Base-by-base conservation (phyloP, 2,329 filamentous ascomycete genomes). In the Arthroderma sp. region DNA sequence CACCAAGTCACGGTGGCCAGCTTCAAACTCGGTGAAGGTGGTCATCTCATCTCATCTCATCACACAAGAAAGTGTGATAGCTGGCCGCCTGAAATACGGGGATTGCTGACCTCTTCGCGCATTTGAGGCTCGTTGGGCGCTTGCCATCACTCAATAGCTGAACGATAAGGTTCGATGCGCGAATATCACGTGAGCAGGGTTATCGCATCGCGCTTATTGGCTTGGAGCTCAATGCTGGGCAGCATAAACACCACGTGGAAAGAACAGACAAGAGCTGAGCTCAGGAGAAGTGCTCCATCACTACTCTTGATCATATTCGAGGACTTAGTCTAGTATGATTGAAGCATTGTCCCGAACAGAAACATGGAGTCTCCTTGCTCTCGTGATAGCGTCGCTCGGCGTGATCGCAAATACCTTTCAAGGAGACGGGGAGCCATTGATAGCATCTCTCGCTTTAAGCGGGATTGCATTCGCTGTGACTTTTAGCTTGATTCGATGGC, bases 401-500 rank as follows among this genome's bases (percentile, higher is more conserved):
- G 71, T 95, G 52, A 52, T 59, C 43, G 71, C 75, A 51, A 89
- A 89, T 62, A 86, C 86, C 34, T 82, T 95, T 58, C 77, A 80
- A 48, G 84, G 78, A 54, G 83, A 94, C 64, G 88, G 87, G 53
- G 86, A 91, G 55, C 89, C 91, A 33, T 75, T 98, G 55, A 73
- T 93, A 53, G 89, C 87, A 6, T 94, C 86, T 1, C 70, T 94
- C 46, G 86, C 88, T 10, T 82, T 96, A 56, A 91, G 86, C 57
- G 77, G 82, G 22, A 71, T 94, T 53, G 87, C 85, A 32, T 98
- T 94, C 61, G 73, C 81, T 3, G 78, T 82, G 40, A 80, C 80
- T 49, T 96, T 85, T 64, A 79, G 84, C 56, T 77, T 95, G 68
- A 89, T 96, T 64, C 74, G 83, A 69, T 96, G 89, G 89, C 82